Conservation (phyloP, 495 filamentous ascomycete species). For the Pyrenopolyporus hunteri region DNA sequence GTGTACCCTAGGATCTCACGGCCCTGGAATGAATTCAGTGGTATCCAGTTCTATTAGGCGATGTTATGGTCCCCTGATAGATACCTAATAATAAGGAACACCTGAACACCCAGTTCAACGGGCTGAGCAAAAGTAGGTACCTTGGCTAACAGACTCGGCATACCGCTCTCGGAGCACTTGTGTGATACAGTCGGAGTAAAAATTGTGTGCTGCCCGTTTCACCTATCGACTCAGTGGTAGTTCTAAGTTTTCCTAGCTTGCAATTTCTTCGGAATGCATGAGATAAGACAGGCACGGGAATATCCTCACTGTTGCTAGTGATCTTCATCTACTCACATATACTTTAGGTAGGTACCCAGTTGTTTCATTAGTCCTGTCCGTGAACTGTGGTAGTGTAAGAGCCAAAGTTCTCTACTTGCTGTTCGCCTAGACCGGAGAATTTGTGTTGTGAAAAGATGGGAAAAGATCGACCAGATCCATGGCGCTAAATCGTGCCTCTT, state of each 20-base stretch:
- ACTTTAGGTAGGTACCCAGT: not conserved
- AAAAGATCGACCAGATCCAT: constrained; percentile 8
- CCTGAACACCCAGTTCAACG: no score
- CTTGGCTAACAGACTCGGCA: constrained; percentile 7
- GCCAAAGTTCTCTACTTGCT: not conserved
- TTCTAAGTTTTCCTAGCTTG: constrained; percentile 8
- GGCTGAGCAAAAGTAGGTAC: not conserved
- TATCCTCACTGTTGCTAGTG: not conserved
- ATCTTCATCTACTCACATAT: no score
- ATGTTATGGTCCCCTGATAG: no score
- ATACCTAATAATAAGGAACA: no score
- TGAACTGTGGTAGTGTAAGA: not conserved
- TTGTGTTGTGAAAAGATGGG: constrained; percentile 16
- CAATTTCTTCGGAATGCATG: not conserved
- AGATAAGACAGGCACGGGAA: no score
- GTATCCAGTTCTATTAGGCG: no score
- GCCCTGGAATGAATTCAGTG: no score
- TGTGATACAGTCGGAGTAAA: not conserved
- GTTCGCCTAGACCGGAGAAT: constrained; percentile 24
- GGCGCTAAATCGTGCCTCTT: not conserved
- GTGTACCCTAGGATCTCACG: no score
- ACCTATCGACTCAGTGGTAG: not conserved
- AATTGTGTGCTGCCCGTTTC: constrained; percentile 13
- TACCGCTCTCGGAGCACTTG: constrained; percentile 2
- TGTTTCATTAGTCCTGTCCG: not conserved